Conservation (phyloP, 768 basidiomycete species). For the Auriscalpium orientale region DNA sequence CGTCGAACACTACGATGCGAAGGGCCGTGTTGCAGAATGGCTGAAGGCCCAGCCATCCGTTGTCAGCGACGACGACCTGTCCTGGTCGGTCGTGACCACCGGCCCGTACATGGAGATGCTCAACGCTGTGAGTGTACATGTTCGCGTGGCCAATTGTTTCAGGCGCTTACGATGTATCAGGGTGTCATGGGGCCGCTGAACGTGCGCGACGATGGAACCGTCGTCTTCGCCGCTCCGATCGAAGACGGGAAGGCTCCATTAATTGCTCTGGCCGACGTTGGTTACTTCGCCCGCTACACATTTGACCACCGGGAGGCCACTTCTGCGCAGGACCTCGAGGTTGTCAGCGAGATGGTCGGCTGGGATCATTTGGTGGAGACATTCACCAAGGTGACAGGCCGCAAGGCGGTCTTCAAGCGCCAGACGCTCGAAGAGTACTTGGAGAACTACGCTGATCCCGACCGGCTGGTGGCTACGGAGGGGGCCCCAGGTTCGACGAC, state of each 20-base stretch:
- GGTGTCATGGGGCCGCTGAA: background rate
- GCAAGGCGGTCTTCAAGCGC: background rate
- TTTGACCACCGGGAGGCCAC: too few species aligned
- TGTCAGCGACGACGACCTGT: background rate
- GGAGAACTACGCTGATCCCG: constrained; percentile 7
- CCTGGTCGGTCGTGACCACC: background rate
- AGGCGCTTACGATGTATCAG: background rate
- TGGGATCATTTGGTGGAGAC: background rate
- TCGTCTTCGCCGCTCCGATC: background rate
- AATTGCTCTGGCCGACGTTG: background rate
- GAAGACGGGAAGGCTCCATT: too few species aligned
- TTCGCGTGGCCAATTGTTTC: background rate
- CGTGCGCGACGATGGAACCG: background rate
- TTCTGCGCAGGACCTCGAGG: too few species aligned
- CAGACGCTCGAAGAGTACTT: constrained; percentile 18
- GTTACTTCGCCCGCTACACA: background rate
- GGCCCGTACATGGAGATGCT: constrained; percentile 16
- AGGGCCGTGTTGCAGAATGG: background rate
- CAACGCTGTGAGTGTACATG: constrained; percentile 1
- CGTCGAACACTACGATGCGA: background rate
- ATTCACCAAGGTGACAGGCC: background rate
- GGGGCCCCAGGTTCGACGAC: background rate
- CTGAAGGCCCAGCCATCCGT: background rate
- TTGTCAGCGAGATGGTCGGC: too few species aligned
- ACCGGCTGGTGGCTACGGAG: constrained; percentile 13